A percentile compares a stretch with the other conserved stretches of the same genome.
phyloP scores from a whole-genome alignment of 2,329 filamentous ascomycete species.

The Colletotrichum spinosum region DNA sequence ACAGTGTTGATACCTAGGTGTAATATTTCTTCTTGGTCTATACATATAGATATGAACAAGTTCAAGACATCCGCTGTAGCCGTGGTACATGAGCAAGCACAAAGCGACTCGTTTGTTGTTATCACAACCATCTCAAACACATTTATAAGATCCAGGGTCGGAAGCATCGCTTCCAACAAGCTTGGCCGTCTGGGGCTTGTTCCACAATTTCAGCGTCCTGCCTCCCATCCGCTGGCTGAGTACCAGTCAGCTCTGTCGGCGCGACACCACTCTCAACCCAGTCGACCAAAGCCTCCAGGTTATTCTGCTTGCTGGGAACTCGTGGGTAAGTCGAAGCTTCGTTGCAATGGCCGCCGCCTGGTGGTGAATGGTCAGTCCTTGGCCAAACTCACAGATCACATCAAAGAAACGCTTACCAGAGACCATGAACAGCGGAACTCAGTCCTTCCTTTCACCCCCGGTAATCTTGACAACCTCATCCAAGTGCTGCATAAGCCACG shows the following conservation, averaged over 20 bases:
- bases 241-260: slow-evolving; percentile 1
- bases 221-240: slow-evolving; percentile 18
- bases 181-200: slow-evolving; percentile 18
- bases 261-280: slow-evolving; percentile 17
- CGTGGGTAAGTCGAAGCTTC: slow-evolving; percentile 21
- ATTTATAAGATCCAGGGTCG: neutral
- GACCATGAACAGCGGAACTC: slow-evolving; percentile 22
- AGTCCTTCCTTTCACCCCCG: slow-evolving; percentile 6
- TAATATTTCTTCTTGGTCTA: slow-evolving; percentile 31
- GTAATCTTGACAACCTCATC: slow-evolving; percentile 46
- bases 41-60: neutral
- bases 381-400: neutral
- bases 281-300: slow-evolving; percentile 8
- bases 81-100: neutral
- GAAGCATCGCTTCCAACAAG: neutral
- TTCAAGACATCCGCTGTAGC: neutral
- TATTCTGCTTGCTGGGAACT: slow-evolving; percentile 18
- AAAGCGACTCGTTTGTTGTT: neutral
- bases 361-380: neutral
- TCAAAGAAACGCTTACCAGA: neutral
- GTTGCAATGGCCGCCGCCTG: slow-evolving; percentile 25
- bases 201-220: slow-evolving; percentile 21
- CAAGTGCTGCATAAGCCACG: slow-evolving; percentile 24
- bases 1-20: slow-evolving; percentile 34
- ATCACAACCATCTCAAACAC: no score